Base-by-base conservation (phyloP, 345 rosid genomes). In the Combretum micranthum region DNA sequence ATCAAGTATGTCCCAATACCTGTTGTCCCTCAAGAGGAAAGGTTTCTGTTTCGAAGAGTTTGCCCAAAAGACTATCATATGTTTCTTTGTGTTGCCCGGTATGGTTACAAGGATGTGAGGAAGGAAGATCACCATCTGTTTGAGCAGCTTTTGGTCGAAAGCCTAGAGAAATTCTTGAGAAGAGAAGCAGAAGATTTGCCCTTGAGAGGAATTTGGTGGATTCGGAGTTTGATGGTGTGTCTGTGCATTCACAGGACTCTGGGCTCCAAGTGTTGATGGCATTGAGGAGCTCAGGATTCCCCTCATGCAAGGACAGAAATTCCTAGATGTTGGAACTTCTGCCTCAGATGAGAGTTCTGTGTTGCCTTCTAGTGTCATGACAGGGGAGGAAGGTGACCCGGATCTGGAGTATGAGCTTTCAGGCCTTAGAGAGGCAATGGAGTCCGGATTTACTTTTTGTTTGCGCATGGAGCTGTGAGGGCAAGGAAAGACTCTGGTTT, bases 1-100 rank as follows among this genome's bases (percentile, higher is more conserved):
- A 89, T 93, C 78, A 93, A 93, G 56, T 89, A 89, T 54, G 94
- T 93, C 23, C 99, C 96, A 3, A 81, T 93, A 44, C 99, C 99
- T 0, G 85, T 89, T 13, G 99, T 89, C 48, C 94, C 88, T 39
- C 96, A 81, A 52, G 94, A 83, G 55, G 97, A 93, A 64, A 71
- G 99, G 56, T 93, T 89, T 68, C 85, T 89, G 37, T 89, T 93
- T 55, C 80, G 97, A 50, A 71, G 99, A 65, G 83, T 85, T 52
- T 90, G 97, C 71, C 96, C 91, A 0, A 87, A 87, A 44, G 99
- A 89, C 80, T 89, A 93, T 74, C 99, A 87, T 66, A 82, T 93
- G 77, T 93, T 93, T 72, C 77, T 83, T 17, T 93, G 97, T 19
- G 53, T 93, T 10, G 96, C 99, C 10, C 76, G 99, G 49, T 93